phyloP scores from a whole-genome alignment of 768 basidiomycete species.

The Tremella fuciformis region DNA sequence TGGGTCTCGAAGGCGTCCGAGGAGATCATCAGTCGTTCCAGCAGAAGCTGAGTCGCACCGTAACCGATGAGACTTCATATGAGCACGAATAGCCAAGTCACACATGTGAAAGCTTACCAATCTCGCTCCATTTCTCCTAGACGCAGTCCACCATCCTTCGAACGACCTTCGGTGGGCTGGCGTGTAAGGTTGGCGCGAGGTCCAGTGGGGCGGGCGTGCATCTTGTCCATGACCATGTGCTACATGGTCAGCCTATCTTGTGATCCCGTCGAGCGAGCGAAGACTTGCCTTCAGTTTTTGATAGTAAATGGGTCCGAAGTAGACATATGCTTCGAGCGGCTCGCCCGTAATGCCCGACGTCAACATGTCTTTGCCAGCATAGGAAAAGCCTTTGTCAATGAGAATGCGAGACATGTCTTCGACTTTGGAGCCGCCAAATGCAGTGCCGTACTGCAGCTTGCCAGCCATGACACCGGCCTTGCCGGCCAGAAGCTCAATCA shows the following conservation, averaged over 20 bases:
- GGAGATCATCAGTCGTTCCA: slow-evolving; percentile 98
- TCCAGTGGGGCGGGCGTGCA: slow-evolving; percentile 97
- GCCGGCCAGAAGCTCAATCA: slow-evolving; percentile 95
- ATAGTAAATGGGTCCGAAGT: slow-evolving; percentile 98
- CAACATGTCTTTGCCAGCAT: slow-evolving; percentile 98
- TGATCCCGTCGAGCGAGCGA: slow-evolving; percentile 8
- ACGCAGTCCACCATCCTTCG: slow-evolving; percentile 92
- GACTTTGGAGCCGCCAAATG: slow-evolving; percentile 97
- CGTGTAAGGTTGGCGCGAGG: slow-evolving; percentile 94
- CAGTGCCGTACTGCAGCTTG: slow-evolving; percentile 54
- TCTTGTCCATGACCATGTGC: slow-evolving; percentile 99
- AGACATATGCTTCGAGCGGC: slow-evolving; percentile 92
- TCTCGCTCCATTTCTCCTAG: slow-evolving; percentile 99
- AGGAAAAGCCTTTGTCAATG: slow-evolving; percentile 91
- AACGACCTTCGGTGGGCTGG: slow-evolving; percentile 97
- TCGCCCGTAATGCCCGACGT: slow-evolving; percentile 98
- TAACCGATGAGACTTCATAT: slow-evolving; percentile 71
- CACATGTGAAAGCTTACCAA: slow-evolving; percentile 58
- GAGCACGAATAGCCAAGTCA: not conserved
- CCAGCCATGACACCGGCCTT: slow-evolving; percentile 93
- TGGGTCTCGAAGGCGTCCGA: slow-evolving; percentile 97
- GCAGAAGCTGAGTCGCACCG: slow-evolving; percentile 92
- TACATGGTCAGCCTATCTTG: slow-evolving; percentile 51
- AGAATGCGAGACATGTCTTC: slow-evolving; percentile 98
- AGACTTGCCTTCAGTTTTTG: slow-evolving; percentile 88